Evolutionary conservation across 2,329 filamentous ascomycete species (phyloP), one percentile per base, ranked within the genome.

Genomic region (Ophiocordyceps polyrhachis-furcata): DNA sequence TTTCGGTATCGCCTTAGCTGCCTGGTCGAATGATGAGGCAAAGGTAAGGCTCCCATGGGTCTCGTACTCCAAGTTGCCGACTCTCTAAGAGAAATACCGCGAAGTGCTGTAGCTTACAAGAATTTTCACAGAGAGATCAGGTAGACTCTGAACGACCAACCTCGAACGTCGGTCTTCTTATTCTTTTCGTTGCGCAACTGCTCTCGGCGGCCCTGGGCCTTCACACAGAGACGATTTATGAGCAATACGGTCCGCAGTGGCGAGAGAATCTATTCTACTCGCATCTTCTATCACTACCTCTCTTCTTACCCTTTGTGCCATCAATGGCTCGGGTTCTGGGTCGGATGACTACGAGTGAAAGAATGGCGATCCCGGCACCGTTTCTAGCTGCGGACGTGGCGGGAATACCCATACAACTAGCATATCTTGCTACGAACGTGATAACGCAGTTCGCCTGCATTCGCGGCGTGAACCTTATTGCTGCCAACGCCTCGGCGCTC

Each of bases 211-310:
- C 88, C 56, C 95, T 96, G 81, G 91, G 91, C 5, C 74, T 95
- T 28, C 96, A 94, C 59, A 89, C 89, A 0, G 88, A 98, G 60
- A 79, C 87, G 51, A 85, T 88, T 1, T 98, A 96, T 65, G 74
- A 74, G 47, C 74, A 73, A 46, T 87, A 94, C 60, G 87, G 88
- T 6, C 83, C 83, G 28, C 82, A 91, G 60, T 96, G 91, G 86
- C 83, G 81, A 53, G 91, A 96, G 61, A 94, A 94, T 51, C 71
- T 98, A 13, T 96, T 98, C 66, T 98, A 96, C 66, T 93, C 84
- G 2, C 79, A 83, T 51, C 59, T 85, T 8, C 69, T 89, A 20
- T 84, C 81, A 1, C 65, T 91, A 40, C 83, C 84, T 0, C 68
- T 91, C 20, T 91, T 89, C 56, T 55, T 83, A 2, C 82, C 81